Conservation (phyloP, 257 asterid genomes). For the Striga asiatica region DNA sequence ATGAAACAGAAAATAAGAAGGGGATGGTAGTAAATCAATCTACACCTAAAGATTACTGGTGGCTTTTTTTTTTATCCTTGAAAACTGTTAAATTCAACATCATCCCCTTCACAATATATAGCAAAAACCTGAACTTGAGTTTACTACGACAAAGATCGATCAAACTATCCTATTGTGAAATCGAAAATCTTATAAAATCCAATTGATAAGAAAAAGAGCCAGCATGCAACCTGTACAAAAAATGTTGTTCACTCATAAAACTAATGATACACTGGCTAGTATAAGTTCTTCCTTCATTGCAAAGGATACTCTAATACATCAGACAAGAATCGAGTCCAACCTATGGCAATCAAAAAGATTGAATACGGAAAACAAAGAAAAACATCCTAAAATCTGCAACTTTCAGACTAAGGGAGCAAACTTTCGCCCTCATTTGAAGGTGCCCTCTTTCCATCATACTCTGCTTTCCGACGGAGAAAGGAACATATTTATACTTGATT, state of each 20-base stretch:
- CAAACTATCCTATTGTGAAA: not conserved
- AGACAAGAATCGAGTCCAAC: not conserved
- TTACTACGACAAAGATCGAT: not conserved
- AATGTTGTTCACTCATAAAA: not conserved
- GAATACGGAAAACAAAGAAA: not conserved
- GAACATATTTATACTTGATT: slow-evolving; percentile 43
- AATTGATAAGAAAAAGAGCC: not conserved
- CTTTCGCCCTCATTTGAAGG: slow-evolving; percentile 23
- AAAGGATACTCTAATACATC: not conserved
- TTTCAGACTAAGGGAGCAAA: slow-evolving; percentile 11
- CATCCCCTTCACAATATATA: not conserved
- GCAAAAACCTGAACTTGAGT: not conserved
- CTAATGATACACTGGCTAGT: slow-evolving; percentile 1
- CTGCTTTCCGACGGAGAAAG: slow-evolving; percentile 44
- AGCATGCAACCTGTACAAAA: not conserved
- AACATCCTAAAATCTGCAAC: slow-evolving; percentile 7
- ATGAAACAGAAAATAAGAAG: too few species aligned
- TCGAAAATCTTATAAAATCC: not conserved
- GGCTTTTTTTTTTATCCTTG: too few species aligned
- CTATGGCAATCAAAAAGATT: not conserved
- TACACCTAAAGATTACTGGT: too few species aligned
- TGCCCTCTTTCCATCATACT: slow-evolving; percentile 30
- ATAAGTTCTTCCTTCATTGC: not conserved
- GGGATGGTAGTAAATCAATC: too few species aligned
- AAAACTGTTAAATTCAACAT: not conserved